Evolutionary conservation across 352 stramenopile species (phyloP).

Genomic region (Paralagenidium karlingii): DNA sequence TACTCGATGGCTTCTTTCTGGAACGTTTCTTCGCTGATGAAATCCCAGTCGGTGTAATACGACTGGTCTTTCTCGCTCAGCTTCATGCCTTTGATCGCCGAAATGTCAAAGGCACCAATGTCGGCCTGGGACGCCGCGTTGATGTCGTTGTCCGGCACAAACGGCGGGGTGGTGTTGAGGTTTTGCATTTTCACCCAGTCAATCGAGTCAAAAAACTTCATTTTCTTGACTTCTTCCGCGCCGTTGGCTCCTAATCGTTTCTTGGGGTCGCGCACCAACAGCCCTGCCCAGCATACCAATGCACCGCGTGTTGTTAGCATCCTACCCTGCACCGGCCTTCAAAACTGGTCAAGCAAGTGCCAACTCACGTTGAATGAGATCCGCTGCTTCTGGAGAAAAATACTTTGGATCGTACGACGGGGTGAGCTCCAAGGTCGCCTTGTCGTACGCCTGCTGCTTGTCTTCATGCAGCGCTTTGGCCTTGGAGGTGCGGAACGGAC

Average conservation of each 20-base stretch:
- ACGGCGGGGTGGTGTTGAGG: slow-evolving; percentile 49
- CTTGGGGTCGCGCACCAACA: slow-evolving; percentile 58
- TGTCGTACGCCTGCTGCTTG: slow-evolving; percentile 81
- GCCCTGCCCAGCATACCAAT: slow-evolving; percentile 21
- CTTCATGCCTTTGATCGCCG: slow-evolving; percentile 55
- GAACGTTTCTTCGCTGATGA: slow-evolving; percentile 62
- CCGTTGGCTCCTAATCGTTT: slow-evolving; percentile 58
- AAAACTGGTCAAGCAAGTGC: no score
- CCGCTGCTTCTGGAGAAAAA: slow-evolving; percentile 59
- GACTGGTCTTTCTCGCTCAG: slow-evolving; percentile 53
- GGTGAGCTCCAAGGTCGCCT: slow-evolving; percentile 63
- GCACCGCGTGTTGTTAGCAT: no score
- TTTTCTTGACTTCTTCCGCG: slow-evolving; percentile 60
- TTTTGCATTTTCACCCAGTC: slow-evolving; percentile 67
- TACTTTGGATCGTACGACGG: slow-evolving; percentile 69
- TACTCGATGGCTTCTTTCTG: slow-evolving; percentile 75
- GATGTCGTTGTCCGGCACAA: slow-evolving; percentile 76
- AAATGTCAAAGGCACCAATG: slow-evolving; percentile 72
- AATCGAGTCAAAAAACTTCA: slow-evolving; percentile 66
- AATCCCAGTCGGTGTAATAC: slow-evolving; percentile 60
- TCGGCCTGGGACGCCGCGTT: slow-evolving; percentile 71
- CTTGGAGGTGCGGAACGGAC: slow-evolving; percentile 93
- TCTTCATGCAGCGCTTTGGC: slow-evolving; percentile 88
- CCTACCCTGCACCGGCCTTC: no score
- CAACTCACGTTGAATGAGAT: slow-evolving; percentile 61